Evolutionary conservation across 352 stramenopile species (phyloP).

Genomic region (Phytophthora sp.): DNA sequence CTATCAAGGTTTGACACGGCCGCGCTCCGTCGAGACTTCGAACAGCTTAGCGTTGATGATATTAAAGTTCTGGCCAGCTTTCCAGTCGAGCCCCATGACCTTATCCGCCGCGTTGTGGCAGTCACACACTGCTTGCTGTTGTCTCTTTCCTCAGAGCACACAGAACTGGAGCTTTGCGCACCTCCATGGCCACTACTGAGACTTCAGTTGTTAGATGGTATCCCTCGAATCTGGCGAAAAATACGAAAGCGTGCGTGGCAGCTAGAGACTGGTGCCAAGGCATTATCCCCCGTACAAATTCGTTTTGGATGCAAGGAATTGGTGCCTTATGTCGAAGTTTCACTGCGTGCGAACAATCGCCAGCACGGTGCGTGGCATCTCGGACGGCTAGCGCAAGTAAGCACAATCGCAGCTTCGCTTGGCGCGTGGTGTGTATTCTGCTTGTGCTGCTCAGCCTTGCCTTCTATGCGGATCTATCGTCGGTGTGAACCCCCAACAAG

Average conservation of each 20-base stretch:
- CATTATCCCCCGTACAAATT: conserved; percentile 39
- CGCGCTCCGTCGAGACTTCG: conserved; percentile 29
- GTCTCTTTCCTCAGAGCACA: conserved; percentile 37
- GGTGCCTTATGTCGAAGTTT: conserved; percentile 15
- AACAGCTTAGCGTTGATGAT: conserved; percentile 45
- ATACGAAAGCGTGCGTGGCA: conserved; percentile 45
- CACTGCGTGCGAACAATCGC: background rate
- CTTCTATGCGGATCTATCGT: background rate
- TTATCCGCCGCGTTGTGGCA: conserved; percentile 45
- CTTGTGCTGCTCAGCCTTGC: conserved; percentile 28
- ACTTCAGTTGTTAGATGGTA: conserved; percentile 51
- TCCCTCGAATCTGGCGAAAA: conserved; percentile 37
- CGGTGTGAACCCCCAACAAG: background rate
- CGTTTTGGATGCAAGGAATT: conserved; percentile 45
- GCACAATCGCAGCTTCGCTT: conserved; percentile 55
- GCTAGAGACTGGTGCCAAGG: conserved; percentile 28
- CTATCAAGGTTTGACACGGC: conserved; percentile 19
- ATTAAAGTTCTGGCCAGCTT: conserved; percentile 50
- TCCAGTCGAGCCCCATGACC: conserved; percentile 43
- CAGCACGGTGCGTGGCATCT: conserved; percentile 11
- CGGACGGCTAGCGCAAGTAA: conserved; percentile 38
- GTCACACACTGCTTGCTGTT: conserved; percentile 51
- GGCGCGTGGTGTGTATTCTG: conserved; percentile 51
- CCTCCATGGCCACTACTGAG: conserved; percentile 57
- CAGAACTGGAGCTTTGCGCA: conserved; percentile 28